Conservation (phyloP, 2,329 filamentous ascomycete genomes). For the Monilinia aucupariae region DNA sequence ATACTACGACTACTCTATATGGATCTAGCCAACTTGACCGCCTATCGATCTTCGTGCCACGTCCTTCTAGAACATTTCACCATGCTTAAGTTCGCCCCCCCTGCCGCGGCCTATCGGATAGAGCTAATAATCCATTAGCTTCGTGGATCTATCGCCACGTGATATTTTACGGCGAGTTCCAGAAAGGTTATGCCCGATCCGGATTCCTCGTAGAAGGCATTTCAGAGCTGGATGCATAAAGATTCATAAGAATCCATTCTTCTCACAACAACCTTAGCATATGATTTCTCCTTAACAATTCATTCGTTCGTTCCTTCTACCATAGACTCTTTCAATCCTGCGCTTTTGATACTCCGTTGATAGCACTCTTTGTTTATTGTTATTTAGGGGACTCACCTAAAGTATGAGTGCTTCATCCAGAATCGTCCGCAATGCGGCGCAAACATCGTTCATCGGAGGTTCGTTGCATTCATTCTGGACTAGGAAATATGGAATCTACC, state of each 20-base stretch:
- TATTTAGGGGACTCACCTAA: conserved; percentile 4
- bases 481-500: too few species aligned
- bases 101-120: not conserved
- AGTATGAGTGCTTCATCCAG: conserved; percentile 36
- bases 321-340: not conserved
- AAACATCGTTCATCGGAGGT: conserved; percentile 33
- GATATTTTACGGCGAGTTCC: conserved; percentile 3
- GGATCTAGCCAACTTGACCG: not conserved
- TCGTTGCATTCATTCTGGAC: conserved; percentile 23
- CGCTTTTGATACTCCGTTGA: conserved; percentile 4
- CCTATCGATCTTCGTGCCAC: conserved; percentile 12
- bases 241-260: not conserved
- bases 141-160: conserved; percentile 6
- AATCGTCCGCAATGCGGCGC: conserved; percentile 36
- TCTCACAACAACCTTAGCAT: not conserved
- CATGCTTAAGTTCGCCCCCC: conserved; percentile 6
- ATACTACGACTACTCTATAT: too few species aligned
- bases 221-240: conserved; percentile 2
- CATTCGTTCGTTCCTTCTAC: not conserved
- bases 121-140: not conserved
- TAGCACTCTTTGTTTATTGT: conserved; percentile 3
- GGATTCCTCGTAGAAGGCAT: not conserved
- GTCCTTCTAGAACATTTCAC: conserved; percentile 14
- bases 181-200: conserved; percentile 5
- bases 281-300: not conserved